These are phyloP conservation scores for Blastobotrys raffinosifermentans DNA, from an alignment of 1,139 yeast species.

Conservation along the genomic window DNA sequence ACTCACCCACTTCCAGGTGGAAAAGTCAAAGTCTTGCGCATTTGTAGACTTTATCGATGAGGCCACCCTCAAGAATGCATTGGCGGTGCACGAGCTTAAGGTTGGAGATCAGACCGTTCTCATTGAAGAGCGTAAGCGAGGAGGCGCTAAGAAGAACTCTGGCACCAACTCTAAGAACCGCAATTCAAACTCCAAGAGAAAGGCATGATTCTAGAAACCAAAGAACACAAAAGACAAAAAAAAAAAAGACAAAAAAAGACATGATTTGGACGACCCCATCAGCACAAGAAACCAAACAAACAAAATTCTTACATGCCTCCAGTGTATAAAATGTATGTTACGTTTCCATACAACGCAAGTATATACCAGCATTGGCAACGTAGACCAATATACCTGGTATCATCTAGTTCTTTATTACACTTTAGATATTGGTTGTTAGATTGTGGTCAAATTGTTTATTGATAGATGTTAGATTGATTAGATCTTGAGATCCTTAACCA, in stretches of 20 bases:
- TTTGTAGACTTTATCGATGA: constrained; percentile 37
- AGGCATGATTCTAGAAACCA: constrained; percentile 3
- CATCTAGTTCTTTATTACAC: no score
- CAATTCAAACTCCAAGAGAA: constrained; percentile 10
- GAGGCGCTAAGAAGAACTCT: constrained; percentile 19
- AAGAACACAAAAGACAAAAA: constrained; percentile 1
- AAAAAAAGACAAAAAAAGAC: constrained; percentile 6
- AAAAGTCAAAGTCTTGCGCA: constrained; percentile 31
- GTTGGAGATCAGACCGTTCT: constrained; percentile 28
- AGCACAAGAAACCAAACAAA: background rate
- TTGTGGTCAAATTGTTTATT: no score
- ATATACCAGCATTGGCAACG: no score
- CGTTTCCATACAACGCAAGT: no score
- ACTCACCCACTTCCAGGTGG: constrained; percentile 34
- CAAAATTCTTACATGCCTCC: constrained; percentile 1
- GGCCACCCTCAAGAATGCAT: constrained; percentile 29
- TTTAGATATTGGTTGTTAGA: no score
- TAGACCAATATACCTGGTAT: no score
- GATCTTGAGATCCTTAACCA: constrained; percentile 60
- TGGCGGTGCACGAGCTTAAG: constrained; percentile 27
- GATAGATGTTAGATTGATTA: no score
- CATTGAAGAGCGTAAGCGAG: constrained; percentile 32
- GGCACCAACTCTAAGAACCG: constrained; percentile 9
- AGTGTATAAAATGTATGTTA: background rate
- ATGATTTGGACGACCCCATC: no score